Evolutionary conservation across 768 basidiomycete genomes (phyloP), one percentile per base, ranked within the genome.

Genomic region (Lentinula guzmanii): DNA sequence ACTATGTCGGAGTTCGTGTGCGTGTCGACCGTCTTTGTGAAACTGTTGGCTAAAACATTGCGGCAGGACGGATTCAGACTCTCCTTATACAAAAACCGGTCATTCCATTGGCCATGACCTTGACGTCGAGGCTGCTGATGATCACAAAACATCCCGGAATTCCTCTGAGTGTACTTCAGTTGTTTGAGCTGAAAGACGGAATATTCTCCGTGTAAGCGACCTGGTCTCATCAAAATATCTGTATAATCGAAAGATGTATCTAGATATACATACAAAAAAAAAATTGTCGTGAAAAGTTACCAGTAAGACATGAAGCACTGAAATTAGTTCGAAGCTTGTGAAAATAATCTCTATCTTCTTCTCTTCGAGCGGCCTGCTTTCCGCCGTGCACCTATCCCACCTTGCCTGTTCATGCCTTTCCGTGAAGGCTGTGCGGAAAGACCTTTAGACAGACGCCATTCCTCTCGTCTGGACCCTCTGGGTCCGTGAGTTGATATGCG

Each of bases 391-490:
- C 82, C 83, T 15, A 83, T 60, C 11, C 74, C 75, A 35, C 89
- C 90, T 69, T 91, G 87, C 41, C 86, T 80, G 68, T 90, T 91
- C 79, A 86, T 81, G 37, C 81, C 83, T 43, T 70, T 76, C 8
- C 79, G 70, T 63, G 77, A 77, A 7, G 82, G 77, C 65, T 82
- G 70, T 28, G 85, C 73, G 7, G 76, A 68, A 72, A 91, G 68
- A 34, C 93, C 93, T 70, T 93, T 95, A 24, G 92, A 87, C 60
- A 75, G 75, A 70, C 92, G 77, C 93, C 93, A 95, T 65, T 85
- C 79, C 70, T 93, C 93, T 64, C 90, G 79, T 62, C 93, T 78
- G 52, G 90, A 89, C 54, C 80, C 77, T 35, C 92, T 84, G 2
- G 87, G 82, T 11, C 93, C 93, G 67, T 94, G 91, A 2, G 93